Percentiles rank a stretch among this genome's conserved stretches.
These are phyloP conservation scores for Beauveria australis DNA, from an alignment of 2,329 filamentous ascomycete species.

Conservation along the genomic window DNA sequence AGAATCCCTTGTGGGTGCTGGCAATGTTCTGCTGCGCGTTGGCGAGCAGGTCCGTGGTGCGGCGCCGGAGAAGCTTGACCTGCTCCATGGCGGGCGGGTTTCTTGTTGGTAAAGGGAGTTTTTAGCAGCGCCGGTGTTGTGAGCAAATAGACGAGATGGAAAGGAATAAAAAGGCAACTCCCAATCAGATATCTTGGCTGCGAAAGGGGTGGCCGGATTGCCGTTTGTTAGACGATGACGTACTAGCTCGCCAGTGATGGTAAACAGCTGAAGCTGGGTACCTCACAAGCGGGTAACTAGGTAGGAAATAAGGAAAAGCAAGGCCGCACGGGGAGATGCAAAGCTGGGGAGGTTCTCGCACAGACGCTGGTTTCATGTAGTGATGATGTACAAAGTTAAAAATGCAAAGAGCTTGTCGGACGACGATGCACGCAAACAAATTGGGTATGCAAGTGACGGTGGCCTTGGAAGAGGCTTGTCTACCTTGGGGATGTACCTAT, in stretches of 20 bases:
- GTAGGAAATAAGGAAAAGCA: background rate
- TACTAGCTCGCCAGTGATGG: background rate
- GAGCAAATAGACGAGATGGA: background rate
- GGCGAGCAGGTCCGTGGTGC: conserved; percentile 44
- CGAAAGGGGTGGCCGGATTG: background rate
- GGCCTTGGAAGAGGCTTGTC: background rate
- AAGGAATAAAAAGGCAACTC: background rate
- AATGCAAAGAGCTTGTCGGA: background rate
- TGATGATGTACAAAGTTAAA: background rate
- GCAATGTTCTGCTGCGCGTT: conserved; percentile 26
- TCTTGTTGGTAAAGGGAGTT: background rate
- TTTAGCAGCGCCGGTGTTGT: background rate
- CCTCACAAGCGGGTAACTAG: background rate
- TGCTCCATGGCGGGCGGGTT: conserved; percentile 38
- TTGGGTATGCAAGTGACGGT: background rate
- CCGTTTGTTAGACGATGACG: background rate
- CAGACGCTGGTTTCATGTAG: background rate
- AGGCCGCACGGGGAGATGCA: too few relatives aligned
- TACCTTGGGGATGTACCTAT: background rate
- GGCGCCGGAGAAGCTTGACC: conserved; percentile 45
- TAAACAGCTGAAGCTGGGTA: background rate
- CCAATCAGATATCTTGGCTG: background rate
- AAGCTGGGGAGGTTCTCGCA: background rate
- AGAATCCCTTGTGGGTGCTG: conserved; percentile 40
- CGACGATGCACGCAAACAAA: background rate